Percentiles rank a stretch among this genome's conserved stretches.
Conservation (phyloP, 345 rosid species). For the Eucalyptus tenuipes region DNA sequence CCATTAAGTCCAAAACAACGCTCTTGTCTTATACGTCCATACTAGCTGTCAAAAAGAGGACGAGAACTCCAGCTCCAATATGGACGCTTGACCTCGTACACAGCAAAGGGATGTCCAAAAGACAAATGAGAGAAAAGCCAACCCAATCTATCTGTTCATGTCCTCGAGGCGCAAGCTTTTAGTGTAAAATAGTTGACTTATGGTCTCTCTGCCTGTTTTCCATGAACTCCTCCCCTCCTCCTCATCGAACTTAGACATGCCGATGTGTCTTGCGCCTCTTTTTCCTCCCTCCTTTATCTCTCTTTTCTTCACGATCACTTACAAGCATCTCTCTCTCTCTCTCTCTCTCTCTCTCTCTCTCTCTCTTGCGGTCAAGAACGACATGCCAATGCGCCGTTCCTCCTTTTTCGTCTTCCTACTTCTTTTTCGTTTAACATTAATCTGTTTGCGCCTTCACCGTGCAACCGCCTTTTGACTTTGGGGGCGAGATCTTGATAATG, state of each 20-base stretch:
- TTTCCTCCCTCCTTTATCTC: neutral
- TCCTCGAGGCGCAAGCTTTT: neutral
- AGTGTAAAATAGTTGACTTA: conserved; percentile 13
- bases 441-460: conserved; percentile 1
- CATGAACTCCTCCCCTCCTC: neutral
- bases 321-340: neutral
- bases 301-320: neutral
- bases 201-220: neutral
- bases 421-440: neutral
- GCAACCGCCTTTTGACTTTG: conserved; percentile 37
- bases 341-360: neutral
- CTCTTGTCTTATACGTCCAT: neutral
- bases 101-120: neutral
- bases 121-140: neutral
- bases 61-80: neutral
- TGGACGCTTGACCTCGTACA: neutral
- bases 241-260: neutral
- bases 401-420: neutral
- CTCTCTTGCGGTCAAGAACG: neutral
- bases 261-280: neutral
- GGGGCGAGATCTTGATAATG: conserved; percentile 26
- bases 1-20: neutral
- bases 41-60: neutral
- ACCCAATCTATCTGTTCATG: neutral
- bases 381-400: neutral